A percentile compares a stretch with the other conserved stretches of the same genome.
Conservation (phyloP, 345 rosid genomes). For the Geranium brycei region DNA sequence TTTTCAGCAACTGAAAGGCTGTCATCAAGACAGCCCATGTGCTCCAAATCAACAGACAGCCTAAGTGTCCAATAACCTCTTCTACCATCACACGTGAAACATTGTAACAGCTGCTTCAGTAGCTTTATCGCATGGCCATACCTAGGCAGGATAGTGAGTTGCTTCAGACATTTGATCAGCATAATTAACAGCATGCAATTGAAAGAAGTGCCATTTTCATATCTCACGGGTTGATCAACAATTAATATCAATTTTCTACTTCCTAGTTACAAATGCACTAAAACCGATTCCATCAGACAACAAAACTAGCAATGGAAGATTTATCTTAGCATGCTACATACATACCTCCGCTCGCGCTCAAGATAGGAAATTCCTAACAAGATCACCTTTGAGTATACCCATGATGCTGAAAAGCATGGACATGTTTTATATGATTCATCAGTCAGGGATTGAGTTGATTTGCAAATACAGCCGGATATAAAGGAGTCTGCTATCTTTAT, state of each 20-base stretch:
- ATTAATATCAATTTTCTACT: no score
- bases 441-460: slow-evolving; percentile 18
- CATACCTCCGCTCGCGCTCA: slow-evolving; percentile 71
- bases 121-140: slow-evolving; percentile 45
- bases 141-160: slow-evolving; percentile 15
- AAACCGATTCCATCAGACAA: no score
- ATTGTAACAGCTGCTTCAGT: slow-evolving; percentile 45
- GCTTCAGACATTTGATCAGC: no score
- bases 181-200: no score
- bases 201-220: no score
- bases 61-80: slow-evolving; percentile 91
- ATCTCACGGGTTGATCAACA: no score
- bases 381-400: slow-evolving; percentile 81
- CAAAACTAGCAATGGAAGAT: not conserved
- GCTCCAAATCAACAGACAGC: slow-evolving; percentile 80
- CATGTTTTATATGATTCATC: slow-evolving; percentile 18
- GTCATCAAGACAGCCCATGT: slow-evolving; percentile 51
- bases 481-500: slow-evolving; percentile 49
- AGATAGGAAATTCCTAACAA: slow-evolving; percentile 74
- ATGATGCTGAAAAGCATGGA: slow-evolving; percentile 51
- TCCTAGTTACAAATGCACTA: no score
- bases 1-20: slow-evolving; percentile 74
- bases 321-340: not conserved
- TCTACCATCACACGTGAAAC: slow-evolving; percentile 58
- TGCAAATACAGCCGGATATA: slow-evolving; percentile 19